phyloP scores from a whole-genome alignment of 768 basidiomycete species.

The Polyporus arcularius region DNA sequence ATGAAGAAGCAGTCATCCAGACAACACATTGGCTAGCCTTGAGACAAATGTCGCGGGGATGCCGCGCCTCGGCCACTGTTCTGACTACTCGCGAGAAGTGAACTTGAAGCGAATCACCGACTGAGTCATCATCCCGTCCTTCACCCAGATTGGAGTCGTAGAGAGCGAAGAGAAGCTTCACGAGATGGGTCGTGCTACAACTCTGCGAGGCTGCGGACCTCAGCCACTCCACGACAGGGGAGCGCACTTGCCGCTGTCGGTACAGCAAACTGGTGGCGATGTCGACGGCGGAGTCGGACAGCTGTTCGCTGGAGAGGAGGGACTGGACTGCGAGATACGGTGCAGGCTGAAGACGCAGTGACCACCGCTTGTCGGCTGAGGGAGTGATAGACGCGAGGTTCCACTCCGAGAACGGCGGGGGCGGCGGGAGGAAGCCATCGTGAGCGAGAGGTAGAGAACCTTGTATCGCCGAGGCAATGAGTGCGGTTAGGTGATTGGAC shows the following conservation, averaged over 20 bases:
- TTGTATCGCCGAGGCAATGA: conserved; percentile 46
- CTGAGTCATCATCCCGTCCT: background rate
- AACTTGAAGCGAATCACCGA: conserved; percentile 1
- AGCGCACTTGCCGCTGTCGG: conserved; percentile 3
- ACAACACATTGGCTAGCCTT: conserved; percentile 4
- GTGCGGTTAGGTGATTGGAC: conserved; percentile 45
- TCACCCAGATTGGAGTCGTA: conserved; percentile 2
- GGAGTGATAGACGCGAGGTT: background rate
- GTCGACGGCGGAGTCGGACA: conserved; percentile 20
- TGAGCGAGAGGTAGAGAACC: conserved; percentile 34
- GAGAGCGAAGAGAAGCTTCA: conserved; percentile 22
- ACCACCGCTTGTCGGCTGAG: conserved; percentile 12
- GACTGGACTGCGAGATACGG: background rate
- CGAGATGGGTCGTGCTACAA: conserved; percentile 17
- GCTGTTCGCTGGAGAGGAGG: background rate
- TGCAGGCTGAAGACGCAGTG: background rate
- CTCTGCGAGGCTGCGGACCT: conserved; percentile 11
- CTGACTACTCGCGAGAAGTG: conserved; percentile 24
- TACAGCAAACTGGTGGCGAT: conserved; percentile 26
- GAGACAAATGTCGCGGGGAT: background rate
- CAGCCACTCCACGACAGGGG: conserved; percentile 21
- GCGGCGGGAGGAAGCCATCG: conserved; percentile 26
- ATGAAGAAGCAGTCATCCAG: background rate
- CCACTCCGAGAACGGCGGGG: conserved; percentile 1
- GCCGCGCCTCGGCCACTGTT: conserved; percentile 7